Conservation (phyloP, 2,329 filamentous ascomycete species). For the Aspergillus intermedius region DNA sequence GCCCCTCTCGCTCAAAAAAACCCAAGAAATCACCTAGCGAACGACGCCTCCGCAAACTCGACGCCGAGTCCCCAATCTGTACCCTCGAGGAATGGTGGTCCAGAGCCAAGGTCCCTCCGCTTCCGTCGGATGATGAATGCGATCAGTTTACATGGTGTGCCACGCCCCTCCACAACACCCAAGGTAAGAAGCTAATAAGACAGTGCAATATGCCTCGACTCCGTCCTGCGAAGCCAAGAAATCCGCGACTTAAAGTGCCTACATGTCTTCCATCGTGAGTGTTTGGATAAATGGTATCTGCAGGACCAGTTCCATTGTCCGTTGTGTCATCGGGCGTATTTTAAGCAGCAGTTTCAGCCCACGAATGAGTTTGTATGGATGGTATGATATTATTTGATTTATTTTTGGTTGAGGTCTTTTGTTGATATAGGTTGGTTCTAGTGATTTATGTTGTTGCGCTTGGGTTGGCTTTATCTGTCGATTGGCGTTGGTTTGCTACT, state of each 20-base stretch:
- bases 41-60: constrained; percentile 26
- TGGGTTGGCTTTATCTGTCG: background rate
- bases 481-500: background rate
- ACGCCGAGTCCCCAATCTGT: constrained; percentile 30
- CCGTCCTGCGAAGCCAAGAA: constrained; percentile 28
- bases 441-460: background rate
- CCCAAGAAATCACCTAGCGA: constrained; percentile 20
- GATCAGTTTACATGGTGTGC: constrained; percentile 33
- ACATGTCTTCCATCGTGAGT: constrained; percentile 36
- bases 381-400: constrained; percentile 11
- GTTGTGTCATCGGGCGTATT: constrained; percentile 33
- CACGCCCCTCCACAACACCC: background rate
- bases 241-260: constrained; percentile 34
- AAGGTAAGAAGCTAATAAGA: background rate
- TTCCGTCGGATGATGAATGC: constrained; percentile 27
- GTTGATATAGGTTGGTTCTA: background rate
- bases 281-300: constrained; percentile 35
- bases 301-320: constrained; percentile 35
- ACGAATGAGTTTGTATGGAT: constrained; percentile 33
- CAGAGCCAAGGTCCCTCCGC: constrained; percentile 24
- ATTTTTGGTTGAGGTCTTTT: too few species aligned
- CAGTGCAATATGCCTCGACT: constrained; percentile 35
- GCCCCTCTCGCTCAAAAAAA: constrained; percentile 9
- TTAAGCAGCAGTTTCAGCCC: constrained; percentile 21
- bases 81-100: constrained; percentile 34